Conservation (phyloP, 2,329 filamentous ascomycete genomes). For the Calonectria leucothoes region DNA sequence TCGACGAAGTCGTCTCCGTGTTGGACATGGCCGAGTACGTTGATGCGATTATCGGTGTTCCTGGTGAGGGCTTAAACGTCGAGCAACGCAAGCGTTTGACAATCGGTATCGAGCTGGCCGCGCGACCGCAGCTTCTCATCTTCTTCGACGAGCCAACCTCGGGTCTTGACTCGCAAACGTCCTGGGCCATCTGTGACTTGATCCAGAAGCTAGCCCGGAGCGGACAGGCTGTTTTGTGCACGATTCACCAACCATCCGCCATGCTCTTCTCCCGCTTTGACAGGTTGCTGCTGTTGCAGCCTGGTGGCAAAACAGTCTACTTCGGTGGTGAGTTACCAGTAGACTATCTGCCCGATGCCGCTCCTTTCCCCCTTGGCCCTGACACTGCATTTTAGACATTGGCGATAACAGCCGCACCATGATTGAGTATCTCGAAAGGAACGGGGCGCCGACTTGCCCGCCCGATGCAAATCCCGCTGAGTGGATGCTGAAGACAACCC, state of each 20-base stretch:
- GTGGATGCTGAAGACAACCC: slow-evolving; percentile 70
- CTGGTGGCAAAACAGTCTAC: slow-evolving; percentile 72
- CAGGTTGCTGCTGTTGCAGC: slow-evolving; percentile 70
- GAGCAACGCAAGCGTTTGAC: slow-evolving; percentile 70
- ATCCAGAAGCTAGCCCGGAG: slow-evolving; percentile 66
- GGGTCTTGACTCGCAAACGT: slow-evolving; percentile 69
- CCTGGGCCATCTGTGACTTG: slow-evolving; percentile 70
- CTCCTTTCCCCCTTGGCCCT: too few relatives aligned
- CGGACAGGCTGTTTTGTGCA: slow-evolving; percentile 62
- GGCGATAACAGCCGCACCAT: slow-evolving; percentile 66
- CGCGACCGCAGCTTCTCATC: slow-evolving; percentile 64
- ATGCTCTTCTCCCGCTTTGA: slow-evolving; percentile 66
- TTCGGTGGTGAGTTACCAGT: slow-evolving; percentile 60
- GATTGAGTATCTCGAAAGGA: slow-evolving; percentile 71
- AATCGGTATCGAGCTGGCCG: slow-evolving; percentile 66
- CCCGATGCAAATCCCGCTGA: slow-evolving; percentile 73
- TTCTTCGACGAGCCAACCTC: slow-evolving; percentile 69
- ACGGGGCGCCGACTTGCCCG: slow-evolving; percentile 67
- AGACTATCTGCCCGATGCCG: too few relatives aligned
- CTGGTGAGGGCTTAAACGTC: slow-evolving; percentile 68
- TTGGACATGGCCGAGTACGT: slow-evolving; percentile 72
- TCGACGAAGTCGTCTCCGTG: slow-evolving; percentile 77
- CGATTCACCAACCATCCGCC: slow-evolving; percentile 63
- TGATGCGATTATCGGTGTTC: slow-evolving; percentile 70
- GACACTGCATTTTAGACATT: slow-evolving; percentile 56